Evolutionary conservation across 768 basidiomycete genomes (phyloP), one percentile per base, ranked within the genome.

Genomic region (Mycena polygramma): DNA sequence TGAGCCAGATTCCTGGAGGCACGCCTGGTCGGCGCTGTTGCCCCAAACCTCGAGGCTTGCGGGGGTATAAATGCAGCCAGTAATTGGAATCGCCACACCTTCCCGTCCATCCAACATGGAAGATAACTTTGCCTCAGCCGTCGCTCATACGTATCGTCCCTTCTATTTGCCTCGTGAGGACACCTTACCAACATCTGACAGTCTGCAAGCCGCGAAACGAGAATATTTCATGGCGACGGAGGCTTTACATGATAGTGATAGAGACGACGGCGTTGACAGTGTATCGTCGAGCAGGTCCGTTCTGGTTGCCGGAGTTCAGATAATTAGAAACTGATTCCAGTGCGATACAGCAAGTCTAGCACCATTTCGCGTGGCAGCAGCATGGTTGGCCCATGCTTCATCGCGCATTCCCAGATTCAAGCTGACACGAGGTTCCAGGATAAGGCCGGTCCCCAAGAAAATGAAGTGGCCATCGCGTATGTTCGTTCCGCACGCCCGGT

Each of bases 91-190:
- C 35, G 19, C 7, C 57, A 58, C 54, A 45, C 45, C 30, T 13
- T n/a, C 49, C 46, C 19, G 36, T n/a, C 7, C 55, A 13, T 13
- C 35, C 19, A 11, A 2, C 11, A 15, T 36, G 20, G 22, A n/a
- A n/a, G n/a, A 13, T 24, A 37, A 49, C 45, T 53, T 51, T 20
- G 49, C 61, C 9, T 53, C 61, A 36, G 58, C 58, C 41, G 30
- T 45, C 15, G 58, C 58, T 30, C 59, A 60, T 48, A 48, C 67
- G 46, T 68, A 68, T 63, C 67, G 24, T 10, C 59, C 59, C 41
- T 68, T 68, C 43, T 68, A 68, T 57, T 48, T 68, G 3, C 20
- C 67, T 17, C 20, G 14, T 5, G 60, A 63, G 46, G 54, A 55
- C 37, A 57, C 45, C 60, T 57, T 41, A 68, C 60, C 60, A 41